Evolutionary conservation across 176 grass and related monocot genomes (phyloP), one percentile per base, ranked within the genome.

Genomic region (Ananas comosus): DNA sequence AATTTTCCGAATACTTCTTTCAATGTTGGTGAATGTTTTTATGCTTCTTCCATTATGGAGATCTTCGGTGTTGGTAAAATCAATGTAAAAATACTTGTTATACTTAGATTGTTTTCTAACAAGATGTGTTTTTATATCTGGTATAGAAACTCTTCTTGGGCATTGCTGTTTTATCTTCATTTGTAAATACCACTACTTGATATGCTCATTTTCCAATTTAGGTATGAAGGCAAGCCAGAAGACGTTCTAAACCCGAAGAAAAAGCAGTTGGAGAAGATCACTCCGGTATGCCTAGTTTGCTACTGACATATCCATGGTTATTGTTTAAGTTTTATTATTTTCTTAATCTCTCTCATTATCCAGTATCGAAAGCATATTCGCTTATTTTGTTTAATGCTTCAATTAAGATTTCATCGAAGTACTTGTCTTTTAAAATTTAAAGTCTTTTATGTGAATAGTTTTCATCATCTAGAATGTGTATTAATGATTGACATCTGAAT

Each of bases 191-290:
- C 4, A 42, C 33, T 42, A 7, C 21, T 51, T 14, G 50, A n/a
- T 29, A 14, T 13, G 48, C 61, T 50, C 75, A 73, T 76, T 79
- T 53, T 79, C 19, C 59, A 75, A 69, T 0, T 0, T 53, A 91
- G 88, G 73, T 85, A 84, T 56, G 94, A 91, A 0, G 87, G 89
- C 48, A 93, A 88, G 72, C 84, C 87, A 3, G 89, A 99, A 80
- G 94, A 91, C 75, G 89, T 93, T 76, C 75, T 99, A 74, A 99
- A 99, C 82, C 94, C 94, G 51, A 99, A 99, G 82, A 99, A 99
- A 76, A 99, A 99, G 66, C 94, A 99, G 68, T 68, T 99, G 14
- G 94, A 99, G 47, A 99, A 99, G 75, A 99, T 99, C 68, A 93
- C 89, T 56, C 89, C 87, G 13, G 94, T 99, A 88, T 28, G 69